phyloP scores from a whole-genome alignment of 1,284 basidiomycete genomes.

The Heterobasidion occidentale region DNA sequence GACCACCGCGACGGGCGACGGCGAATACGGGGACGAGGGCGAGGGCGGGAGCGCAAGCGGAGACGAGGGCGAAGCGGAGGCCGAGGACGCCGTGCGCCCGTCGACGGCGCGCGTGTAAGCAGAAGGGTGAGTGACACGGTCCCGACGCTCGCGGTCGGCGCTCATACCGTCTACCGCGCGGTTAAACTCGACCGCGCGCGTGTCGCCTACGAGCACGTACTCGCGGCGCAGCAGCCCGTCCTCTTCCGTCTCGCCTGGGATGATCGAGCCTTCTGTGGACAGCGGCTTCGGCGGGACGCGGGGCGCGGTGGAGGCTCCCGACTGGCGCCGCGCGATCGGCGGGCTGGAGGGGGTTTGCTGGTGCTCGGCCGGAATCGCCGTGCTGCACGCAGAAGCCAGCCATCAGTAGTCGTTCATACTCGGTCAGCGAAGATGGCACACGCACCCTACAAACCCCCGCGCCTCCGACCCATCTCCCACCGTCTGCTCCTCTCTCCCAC shows the following conservation, averaged over 20 bases:
- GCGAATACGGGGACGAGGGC: slow-evolving; percentile 4
- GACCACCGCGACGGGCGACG: not conserved
- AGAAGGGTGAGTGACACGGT: not conserved
- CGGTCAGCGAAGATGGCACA: not conserved
- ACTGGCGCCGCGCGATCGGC: not conserved
- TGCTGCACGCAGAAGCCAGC: too few relatives aligned
- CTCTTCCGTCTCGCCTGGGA: slow-evolving; percentile 78
- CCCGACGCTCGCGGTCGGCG: not conserved
- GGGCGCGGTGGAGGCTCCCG: not conserved
- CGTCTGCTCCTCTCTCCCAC: not conserved
- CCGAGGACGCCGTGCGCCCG: too few relatives aligned
- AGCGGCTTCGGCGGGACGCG: slow-evolving; percentile 23
- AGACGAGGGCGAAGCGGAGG: not conserved
- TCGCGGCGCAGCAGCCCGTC: slow-evolving; percentile 67
- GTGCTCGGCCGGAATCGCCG: too few relatives aligned
- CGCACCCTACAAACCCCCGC: not conserved
- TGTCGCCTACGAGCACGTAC: slow-evolving; percentile 74
- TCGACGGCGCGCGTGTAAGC: too few relatives aligned
- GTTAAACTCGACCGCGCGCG: slow-evolving; percentile 68
- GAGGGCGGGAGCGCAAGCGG: not conserved
- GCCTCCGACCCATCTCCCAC: not conserved
- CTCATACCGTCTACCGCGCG: slow-evolving; percentile 65
- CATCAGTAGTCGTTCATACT: too few relatives aligned
- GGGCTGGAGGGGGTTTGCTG: not conserved
- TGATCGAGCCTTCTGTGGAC: slow-evolving; percentile 58